Base-by-base conservation (phyloP, 176 grass and related monocot genomes). In the Cymbopogon citratus region DNA sequence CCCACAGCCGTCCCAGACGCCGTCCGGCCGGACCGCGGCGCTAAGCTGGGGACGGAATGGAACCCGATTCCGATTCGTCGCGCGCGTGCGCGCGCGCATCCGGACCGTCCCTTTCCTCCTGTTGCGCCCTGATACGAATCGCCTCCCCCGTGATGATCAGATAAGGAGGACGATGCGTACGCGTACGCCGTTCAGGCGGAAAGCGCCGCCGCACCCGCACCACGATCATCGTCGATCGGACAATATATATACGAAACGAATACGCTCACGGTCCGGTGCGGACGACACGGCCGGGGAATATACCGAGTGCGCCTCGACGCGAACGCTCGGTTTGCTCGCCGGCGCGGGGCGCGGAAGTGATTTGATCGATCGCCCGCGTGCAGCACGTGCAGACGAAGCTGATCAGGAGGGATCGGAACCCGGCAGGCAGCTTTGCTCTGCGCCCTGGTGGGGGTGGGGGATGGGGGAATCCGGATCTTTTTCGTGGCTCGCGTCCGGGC, bases 201-300 rank as follows among this genome's bases (percentile, higher is more conserved):
- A n/a, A 26, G 21, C 2, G 27, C 31, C 38, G 36, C 36, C 59
- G 59, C n/a, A n/a, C n/a, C n/a, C n/a, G n/a, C n/a, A n/a, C n/a
- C n/a, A n/a, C n/a, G n/a, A n/a, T n/a, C 59, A 62, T 7, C n/a
- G 41, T n/a, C 14, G 70, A 73, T 73, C 70, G 70, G 70, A 73
- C 70, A 73, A n/a, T 23, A 25, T 25, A 57, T 57, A 59, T n/a
- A 40, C 38, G 56, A 33, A n/a, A n/a, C n/a, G n/a, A 59, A 59
- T 59, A 12, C 57, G n/a, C 56, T 56, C 51, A 51, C 48, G 45
- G 45, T 46, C 1, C 48, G 46, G 46, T 49, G 46, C 46, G 46
- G 14, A 49, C 1, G 14, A 18, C 1, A 49, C 16, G 16, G 6
- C 18, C 16, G 16, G 6, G 49, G 49, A 52, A 21, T 52, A 52